phyloP scores from a whole-genome alignment of 345 rosid genomes.

The Stellera chamaejasme region DNA sequence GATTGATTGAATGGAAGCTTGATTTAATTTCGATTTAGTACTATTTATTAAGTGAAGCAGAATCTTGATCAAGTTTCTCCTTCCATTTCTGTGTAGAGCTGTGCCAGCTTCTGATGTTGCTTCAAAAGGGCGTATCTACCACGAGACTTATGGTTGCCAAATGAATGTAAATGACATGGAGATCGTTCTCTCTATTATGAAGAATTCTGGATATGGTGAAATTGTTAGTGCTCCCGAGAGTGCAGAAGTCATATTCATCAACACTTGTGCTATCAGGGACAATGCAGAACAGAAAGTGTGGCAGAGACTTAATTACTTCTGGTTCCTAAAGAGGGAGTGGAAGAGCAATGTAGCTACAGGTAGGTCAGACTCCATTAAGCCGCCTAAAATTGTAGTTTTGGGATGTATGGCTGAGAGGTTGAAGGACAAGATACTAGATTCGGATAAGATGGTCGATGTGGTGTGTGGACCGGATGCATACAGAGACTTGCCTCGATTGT shows the following conservation, averaged over 20 bases:
- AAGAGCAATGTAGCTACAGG: constrained; percentile 63
- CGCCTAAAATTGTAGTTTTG: constrained; percentile 89
- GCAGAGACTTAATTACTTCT: constrained; percentile 94
- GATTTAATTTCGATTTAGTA: background rate
- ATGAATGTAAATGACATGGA: constrained; percentile 97
- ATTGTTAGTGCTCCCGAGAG: constrained; percentile 64
- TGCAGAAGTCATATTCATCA: constrained; percentile 82
- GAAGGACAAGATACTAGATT: constrained; percentile 81
- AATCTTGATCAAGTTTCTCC: background rate
- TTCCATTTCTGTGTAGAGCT: constrained; percentile 25
- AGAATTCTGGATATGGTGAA: constrained; percentile 66
- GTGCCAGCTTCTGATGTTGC: constrained; percentile 25
- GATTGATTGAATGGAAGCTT: background rate
- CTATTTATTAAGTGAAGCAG: background rate
- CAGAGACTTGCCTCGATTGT: constrained; percentile 73
- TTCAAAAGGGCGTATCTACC: constrained; percentile 69
- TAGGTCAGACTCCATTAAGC: constrained; percentile 53
- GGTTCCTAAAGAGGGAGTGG: constrained; percentile 93
- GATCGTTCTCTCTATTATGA: constrained; percentile 85
- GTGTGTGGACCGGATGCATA: constrained; percentile 97
- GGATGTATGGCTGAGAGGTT: constrained; percentile 98
- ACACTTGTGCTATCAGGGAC: constrained; percentile 89
- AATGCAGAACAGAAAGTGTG: constrained; percentile 92
- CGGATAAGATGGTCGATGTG: constrained; percentile 98
- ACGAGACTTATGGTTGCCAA: constrained; percentile 93